phyloP scores from a whole-genome alignment of 352 stramenopile species.

The Phytophthora sp. region DNA sequence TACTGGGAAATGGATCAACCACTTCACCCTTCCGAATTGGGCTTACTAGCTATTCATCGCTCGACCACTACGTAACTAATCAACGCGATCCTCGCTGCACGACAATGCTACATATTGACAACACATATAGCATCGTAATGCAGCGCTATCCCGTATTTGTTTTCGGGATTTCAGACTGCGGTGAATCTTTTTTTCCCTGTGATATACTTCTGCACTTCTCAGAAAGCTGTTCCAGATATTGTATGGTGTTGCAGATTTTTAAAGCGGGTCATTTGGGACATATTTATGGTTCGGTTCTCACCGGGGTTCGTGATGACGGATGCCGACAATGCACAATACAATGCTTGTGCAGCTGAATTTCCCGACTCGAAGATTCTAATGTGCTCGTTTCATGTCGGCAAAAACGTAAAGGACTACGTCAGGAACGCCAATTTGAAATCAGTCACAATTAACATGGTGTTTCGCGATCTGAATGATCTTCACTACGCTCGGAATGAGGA shows the following conservation, averaged over 20 bases:
- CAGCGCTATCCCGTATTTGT: not conserved
- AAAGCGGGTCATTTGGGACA: not conserved
- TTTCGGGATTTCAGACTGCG: not conserved
- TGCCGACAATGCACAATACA: conserved; percentile 1
- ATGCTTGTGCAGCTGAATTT: not conserved
- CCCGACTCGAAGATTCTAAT: not conserved
- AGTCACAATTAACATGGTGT: not conserved
- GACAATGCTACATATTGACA: not conserved
- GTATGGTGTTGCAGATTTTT: not conserved
- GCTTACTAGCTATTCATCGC: not conserved
- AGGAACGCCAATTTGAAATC: not conserved
- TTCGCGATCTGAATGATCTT: not conserved
- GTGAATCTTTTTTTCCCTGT: not conserved
- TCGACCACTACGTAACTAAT: not conserved
- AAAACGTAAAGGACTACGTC: conserved; percentile 1
- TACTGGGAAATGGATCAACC: not conserved
- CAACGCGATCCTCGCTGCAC: not conserved
- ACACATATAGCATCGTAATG: not conserved
- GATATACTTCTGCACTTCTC: not conserved
- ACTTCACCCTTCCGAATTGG: not conserved
- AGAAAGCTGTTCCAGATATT: not conserved
- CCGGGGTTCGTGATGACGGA: conserved; percentile 3
- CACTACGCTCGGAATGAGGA: not conserved
- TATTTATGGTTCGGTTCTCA: not conserved
- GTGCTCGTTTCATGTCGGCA: conserved; percentile 6